These are phyloP conservation scores for Bromus sterilis DNA, from an alignment of 176 grass and related monocot genomes.

Conservation along the genomic window DNA sequence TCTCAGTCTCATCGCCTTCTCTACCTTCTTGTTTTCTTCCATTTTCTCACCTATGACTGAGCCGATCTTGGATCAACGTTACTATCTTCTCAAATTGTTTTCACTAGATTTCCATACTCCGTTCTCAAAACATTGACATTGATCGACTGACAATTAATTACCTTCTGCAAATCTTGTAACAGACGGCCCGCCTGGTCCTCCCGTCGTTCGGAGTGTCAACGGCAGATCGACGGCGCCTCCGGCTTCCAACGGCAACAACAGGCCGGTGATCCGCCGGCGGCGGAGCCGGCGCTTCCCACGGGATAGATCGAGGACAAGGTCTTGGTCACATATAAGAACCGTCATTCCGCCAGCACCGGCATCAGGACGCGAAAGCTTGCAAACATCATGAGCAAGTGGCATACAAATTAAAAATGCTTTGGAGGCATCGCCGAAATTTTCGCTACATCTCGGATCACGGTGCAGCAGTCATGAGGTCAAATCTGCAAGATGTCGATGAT, in stretches of 20 bases:
- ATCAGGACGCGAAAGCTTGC: neutral
- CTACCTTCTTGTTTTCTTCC: neutral
- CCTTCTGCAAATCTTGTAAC: neutral
- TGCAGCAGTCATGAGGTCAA: constrained; percentile 7
- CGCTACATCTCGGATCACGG: constrained; percentile 15
- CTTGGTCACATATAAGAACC: neutral
- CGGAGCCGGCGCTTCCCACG: neutral
- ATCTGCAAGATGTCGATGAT: neutral
- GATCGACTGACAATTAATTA: neutral
- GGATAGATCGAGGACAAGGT: neutral
- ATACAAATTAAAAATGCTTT: neutral
- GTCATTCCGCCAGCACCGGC: neutral
- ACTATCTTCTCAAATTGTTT: neutral
- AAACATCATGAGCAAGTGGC: constrained; percentile 8
- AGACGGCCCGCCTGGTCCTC: neutral
- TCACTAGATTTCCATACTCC: neutral
- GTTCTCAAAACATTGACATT: neutral
- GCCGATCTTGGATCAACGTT: neutral
- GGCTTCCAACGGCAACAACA: neutral
- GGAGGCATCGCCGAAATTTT: neutral
- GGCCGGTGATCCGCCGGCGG: neutral
- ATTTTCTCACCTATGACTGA: neutral
- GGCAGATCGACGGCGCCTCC: neutral
- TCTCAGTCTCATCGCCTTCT: neutral
- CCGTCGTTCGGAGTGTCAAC: neutral